These are phyloP conservation scores for Globisporangium okanoganense DNA, from an alignment of 352 stramenopile genomes.

Conservation along the genomic window DNA sequence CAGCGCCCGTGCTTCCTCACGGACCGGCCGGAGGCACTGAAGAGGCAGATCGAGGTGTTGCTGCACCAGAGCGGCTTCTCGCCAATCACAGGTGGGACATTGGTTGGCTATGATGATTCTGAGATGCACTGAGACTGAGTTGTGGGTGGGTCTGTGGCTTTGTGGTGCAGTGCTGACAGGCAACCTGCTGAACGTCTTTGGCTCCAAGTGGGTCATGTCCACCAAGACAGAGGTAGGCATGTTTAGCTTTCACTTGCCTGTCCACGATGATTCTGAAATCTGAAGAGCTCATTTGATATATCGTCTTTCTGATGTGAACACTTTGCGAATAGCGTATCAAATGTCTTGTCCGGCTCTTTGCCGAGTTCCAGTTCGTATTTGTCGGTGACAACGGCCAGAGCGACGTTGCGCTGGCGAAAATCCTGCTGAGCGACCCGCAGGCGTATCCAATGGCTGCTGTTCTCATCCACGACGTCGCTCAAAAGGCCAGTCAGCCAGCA, in stretches of 20 bases:
- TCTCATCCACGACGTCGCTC: slow-evolving; percentile 19
- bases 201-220: slow-evolving; percentile 10
- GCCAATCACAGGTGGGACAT: slow-evolving; percentile 8
- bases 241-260: not conserved
- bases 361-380: slow-evolving; percentile 21
- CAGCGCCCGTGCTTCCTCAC: slow-evolving; percentile 13
- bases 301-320: not conserved
- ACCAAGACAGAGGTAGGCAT: slow-evolving; percentile 13
- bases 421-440: slow-evolving; percentile 9
- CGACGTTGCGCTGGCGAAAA: slow-evolving; percentile 14
- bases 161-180: slow-evolving; percentile 13
- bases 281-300: not conserved
- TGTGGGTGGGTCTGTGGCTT: no score
- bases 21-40: not conserved
- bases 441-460: slow-evolving; percentile 14
- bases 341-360: slow-evolving; percentile 15
- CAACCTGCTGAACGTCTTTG: slow-evolving; percentile 12
- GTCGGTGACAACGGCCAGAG: slow-evolving; percentile 19
- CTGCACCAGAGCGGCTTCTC: slow-evolving; percentile 9
- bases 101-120: not conserved
- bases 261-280: not conserved
- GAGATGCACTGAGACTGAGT: not conserved
- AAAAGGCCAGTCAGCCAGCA: not conserved
- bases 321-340: slow-evolving; percentile 11
- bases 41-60: not conserved